Conservation (phyloP, 169 alveolate species). For the Plasmodium fragile region DNA sequence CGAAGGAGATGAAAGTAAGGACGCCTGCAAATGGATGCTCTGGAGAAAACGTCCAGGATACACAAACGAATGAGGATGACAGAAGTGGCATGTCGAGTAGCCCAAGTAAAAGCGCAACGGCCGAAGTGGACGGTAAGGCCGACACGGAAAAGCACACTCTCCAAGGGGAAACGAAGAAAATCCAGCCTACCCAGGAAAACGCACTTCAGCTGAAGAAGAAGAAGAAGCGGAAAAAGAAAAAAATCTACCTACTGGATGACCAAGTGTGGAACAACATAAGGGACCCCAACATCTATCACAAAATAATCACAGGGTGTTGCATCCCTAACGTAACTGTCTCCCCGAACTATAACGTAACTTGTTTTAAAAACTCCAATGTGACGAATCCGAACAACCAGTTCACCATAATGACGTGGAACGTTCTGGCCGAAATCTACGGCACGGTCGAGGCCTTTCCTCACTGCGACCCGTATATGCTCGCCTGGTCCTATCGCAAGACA, state of each 20-base stretch:
- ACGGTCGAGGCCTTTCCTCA: slow-evolving; percentile 87
- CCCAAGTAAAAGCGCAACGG: background rate
- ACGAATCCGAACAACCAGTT: slow-evolving; percentile 66
- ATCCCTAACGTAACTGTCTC: slow-evolving; percentile 77
- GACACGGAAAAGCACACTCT: background rate
- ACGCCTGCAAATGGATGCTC: background rate
- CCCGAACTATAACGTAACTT: slow-evolving; percentile 57
- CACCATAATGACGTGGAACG: slow-evolving; percentile 85
- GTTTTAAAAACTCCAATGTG: slow-evolving; percentile 24
- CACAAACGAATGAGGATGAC: background rate
- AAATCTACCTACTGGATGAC: slow-evolving; percentile 66
- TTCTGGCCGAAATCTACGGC: slow-evolving; percentile 87
- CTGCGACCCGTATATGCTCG: slow-evolving; percentile 87
- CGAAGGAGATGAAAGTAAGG: background rate
- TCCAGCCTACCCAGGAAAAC: background rate
- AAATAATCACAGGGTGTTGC: slow-evolving; percentile 82
- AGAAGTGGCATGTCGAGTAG: background rate
- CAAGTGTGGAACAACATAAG: slow-evolving; percentile 66
- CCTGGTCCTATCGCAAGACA: slow-evolving; percentile 87
- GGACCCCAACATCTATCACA: slow-evolving; percentile 78
- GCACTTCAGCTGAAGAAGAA: background rate
- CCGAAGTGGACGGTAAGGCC: background rate
- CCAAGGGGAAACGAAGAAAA: background rate
- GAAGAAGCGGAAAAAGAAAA: slow-evolving; percentile 37
- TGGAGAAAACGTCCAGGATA: background rate